phyloP scores from a whole-genome alignment of 2,329 filamentous ascomycete genomes.

The Thielaviopsis cerberus region DNA sequence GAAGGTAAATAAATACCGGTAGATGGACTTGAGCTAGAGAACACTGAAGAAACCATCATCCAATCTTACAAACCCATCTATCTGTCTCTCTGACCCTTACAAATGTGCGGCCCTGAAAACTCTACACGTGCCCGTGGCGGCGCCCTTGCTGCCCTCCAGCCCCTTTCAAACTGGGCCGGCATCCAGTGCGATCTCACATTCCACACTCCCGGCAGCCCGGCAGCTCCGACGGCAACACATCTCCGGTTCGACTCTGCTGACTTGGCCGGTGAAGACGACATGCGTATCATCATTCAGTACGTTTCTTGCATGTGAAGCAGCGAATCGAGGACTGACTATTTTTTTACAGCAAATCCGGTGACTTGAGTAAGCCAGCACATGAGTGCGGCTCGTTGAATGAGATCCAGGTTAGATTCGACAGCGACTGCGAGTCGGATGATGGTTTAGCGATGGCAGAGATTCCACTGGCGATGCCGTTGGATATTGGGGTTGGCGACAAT shows the following conservation, averaged over 20 bases:
- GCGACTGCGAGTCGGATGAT: not conserved
- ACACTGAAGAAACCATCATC: not conserved
- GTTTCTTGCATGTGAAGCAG: not conserved
- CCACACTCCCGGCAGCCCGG: conserved; percentile 23
- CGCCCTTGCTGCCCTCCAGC: conserved; percentile 26
- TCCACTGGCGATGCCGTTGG: conserved; percentile 22
- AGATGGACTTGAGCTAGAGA: not conserved
- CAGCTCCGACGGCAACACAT: conserved; percentile 23
- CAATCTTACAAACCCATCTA: not conserved
- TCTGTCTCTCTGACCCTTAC: not conserved
- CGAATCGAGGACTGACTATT: not conserved
- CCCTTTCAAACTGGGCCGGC: conserved; percentile 10
- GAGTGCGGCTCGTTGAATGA: conserved; percentile 21
- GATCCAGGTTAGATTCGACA: not conserved
- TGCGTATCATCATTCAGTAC: conserved; percentile 28
- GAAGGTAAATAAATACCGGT: not conserved
- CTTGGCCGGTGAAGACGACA: conserved; percentile 11
- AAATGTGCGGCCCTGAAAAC: conserved; percentile 28
- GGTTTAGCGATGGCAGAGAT: not conserved
- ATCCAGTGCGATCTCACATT: conserved; percentile 25
- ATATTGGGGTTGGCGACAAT: conserved; percentile 25
- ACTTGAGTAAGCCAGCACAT: conserved; percentile 21
- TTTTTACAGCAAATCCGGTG: conserved; percentile 4
- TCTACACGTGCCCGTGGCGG: conserved; percentile 25
- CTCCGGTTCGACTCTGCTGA: conserved; percentile 22